Evolutionary conservation across 768 basidiomycete species (phyloP), one percentile per base, ranked within the genome.

Genomic region (Tephrocybe sp.): DNA sequence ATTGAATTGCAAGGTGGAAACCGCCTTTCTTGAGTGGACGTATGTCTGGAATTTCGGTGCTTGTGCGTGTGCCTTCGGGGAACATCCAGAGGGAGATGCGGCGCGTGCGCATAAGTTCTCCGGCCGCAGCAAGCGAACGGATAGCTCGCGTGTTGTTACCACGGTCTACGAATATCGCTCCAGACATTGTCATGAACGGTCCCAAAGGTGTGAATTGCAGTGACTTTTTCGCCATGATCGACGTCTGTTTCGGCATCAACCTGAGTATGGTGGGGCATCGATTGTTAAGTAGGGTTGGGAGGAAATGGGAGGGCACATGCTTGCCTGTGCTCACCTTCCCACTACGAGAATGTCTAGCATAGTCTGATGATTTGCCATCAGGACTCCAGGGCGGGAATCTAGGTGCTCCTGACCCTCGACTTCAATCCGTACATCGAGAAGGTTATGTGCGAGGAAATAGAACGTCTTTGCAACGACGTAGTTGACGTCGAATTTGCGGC

Each of bases 21-120:
- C 93, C 94, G 33, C 97, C 97, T 68, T 97, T 99, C 77, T 99
- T 99, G 75, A 99, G 86, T 2, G 91, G 87, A 4, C 89, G 75
- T 64, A 99, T 69, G 25, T 80, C 77, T 7, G 87, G 78, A 25
- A 75, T 69, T 53, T 84, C 73, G 18, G 77, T 76, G 49, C 79
- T 79, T 37, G 91, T 83, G 29, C 95, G 83, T 10, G 97, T 99
- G 24, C 97, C 97, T 71, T 98, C 97, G 1, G 95, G 92, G 70
- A 92, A 98, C 68, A 99, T 84, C 88, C 91, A 95, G 40, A 98
- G 69, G 13, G 91, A 92, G 15, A 88, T 76, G 53, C 80, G 69
- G 30, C 71, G 66, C 25, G 65, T 58, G 70, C 88, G 89, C 84
- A 98, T 91, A 34, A 77, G 73, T 57, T 87, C 77, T 1, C 86